These are phyloP conservation scores for Clavispora phyllophila DNA, from an alignment of 805 yeast species.

Conservation along the genomic window DNA sequence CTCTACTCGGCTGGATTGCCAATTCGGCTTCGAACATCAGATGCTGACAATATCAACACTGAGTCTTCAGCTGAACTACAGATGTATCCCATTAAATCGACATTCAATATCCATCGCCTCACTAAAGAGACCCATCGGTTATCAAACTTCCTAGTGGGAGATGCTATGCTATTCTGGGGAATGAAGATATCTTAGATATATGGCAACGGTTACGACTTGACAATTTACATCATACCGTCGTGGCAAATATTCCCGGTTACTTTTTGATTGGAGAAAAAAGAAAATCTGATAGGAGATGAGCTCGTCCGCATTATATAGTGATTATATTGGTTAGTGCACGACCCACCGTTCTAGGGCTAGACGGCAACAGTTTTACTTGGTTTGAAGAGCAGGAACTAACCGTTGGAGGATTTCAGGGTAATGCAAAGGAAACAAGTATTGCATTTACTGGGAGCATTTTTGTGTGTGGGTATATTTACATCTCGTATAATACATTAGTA, in stretches of 20 bases:
- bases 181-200: constrained; percentile 31
- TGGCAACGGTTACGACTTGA: constrained; percentile 67
- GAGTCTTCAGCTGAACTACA: background rate
- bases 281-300: constrained; percentile 7
- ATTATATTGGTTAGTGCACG: constrained; percentile 9
- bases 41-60: too few relatives aligned
- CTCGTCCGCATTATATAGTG: constrained; percentile 9
- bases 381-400: too few relatives aligned
- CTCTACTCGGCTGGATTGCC: too few relatives aligned
- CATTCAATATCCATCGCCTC: constrained; percentile 57
- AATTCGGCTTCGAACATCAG: too few relatives aligned
- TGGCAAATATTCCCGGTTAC: constrained; percentile 61
- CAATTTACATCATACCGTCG: constrained; percentile 58
- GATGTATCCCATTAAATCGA: constrained; percentile 48
- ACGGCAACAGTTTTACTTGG: too few relatives aligned
- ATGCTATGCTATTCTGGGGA: constrained; percentile 45
- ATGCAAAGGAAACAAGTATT: too few relatives aligned
- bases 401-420: too few relatives aligned
- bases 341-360: constrained; percentile 2
- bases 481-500: too few relatives aligned
- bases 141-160: constrained; percentile 60
- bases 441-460: too few relatives aligned
- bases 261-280: constrained; percentile 50
- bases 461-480: too few relatives aligned
- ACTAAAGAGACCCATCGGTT: constrained; percentile 45